Percentiles rank a stretch among this genome's conserved stretches.
These are phyloP conservation scores for Calonectria montana DNA, from an alignment of 2,329 filamentous ascomycete species.

Conservation along the genomic window DNA sequence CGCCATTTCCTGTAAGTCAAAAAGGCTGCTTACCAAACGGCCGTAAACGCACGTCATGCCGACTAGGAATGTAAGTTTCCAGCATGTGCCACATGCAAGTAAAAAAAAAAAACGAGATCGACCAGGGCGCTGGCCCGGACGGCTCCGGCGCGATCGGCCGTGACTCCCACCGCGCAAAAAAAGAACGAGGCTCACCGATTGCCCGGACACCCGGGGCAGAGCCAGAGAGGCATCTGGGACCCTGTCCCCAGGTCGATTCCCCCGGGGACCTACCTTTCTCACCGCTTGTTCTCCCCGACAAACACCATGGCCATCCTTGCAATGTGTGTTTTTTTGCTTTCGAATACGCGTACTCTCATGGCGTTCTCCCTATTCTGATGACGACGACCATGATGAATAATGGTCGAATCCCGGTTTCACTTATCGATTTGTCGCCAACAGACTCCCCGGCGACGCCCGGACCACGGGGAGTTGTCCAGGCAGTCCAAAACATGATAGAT, in stretches of 20 bases:
- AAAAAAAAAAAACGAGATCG: background rate
- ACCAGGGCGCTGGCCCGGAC: background rate
- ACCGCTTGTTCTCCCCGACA: background rate
- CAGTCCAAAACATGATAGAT: background rate
- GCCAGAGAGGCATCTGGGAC: background rate
- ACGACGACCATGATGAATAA: background rate
- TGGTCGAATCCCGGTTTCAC: background rate
- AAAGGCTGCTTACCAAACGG: background rate
- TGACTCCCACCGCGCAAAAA: background rate
- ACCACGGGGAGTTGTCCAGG: background rate
- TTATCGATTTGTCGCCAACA: background rate
- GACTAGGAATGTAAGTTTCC: background rate
- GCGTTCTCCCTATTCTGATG: background rate
- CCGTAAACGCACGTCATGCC: constrained; percentile 4
- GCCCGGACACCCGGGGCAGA: too few relatives aligned
- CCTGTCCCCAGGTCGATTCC: background rate
- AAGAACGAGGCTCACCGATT: background rate
- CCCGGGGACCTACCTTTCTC: background rate
- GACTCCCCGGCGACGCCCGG: background rate
- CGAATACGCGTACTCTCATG: background rate
- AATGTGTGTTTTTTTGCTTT: background rate
- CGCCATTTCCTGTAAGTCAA: background rate
- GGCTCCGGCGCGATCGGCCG: constrained; percentile 3
- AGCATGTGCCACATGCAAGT: background rate
- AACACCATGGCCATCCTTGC: background rate